These are phyloP conservation scores for Phanerochaete sordida DNA, from an alignment of 768 basidiomycete species.

Conservation along the genomic window DNA sequence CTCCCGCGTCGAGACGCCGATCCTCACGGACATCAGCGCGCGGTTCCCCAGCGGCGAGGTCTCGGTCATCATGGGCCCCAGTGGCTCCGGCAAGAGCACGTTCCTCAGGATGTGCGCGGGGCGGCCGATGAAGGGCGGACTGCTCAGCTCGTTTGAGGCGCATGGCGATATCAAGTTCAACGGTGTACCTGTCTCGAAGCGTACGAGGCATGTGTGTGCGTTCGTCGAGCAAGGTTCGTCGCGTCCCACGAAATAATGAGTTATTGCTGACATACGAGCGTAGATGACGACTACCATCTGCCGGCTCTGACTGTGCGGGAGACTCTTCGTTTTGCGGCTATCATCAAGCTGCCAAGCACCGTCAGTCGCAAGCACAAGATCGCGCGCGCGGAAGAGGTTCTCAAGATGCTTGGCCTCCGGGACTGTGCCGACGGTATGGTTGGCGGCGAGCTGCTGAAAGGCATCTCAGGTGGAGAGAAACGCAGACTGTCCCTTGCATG, in stretches of 20 bases:
- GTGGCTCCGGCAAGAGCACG: slow-evolving; percentile 14
- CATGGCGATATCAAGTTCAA: slow-evolving; percentile 9
- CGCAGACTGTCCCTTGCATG: slow-evolving; percentile 41
- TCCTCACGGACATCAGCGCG: slow-evolving; percentile 7
- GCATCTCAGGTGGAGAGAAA: slow-evolving; percentile 49
- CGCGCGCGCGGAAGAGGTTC: slow-evolving; percentile 42
- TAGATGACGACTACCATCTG: slow-evolving; percentile 13
- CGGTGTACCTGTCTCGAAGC: slow-evolving; percentile 5
- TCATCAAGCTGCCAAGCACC: slow-evolving; percentile 33
- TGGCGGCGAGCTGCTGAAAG: slow-evolving; percentile 39
- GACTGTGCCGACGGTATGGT: slow-evolving; percentile 44
- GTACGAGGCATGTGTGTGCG: slow-evolving; percentile 8
- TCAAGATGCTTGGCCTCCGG: slow-evolving; percentile 41
- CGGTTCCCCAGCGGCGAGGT: slow-evolving; percentile 11
- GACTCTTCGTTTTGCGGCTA: slow-evolving; percentile 36
- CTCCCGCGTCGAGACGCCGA: slow-evolving; percentile 6
- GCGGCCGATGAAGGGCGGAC: slow-evolving; percentile 8
- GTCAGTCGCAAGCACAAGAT: slow-evolving; percentile 31
- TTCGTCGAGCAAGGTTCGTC: slow-evolving; percentile 14
- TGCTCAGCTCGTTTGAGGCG: slow-evolving; percentile 8
- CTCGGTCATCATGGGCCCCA: slow-evolving; percentile 13
- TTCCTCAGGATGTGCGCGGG: slow-evolving; percentile 13
- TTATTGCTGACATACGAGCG: not conserved
- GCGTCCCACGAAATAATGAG: too few relatives aligned
- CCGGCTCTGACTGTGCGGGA: slow-evolving; percentile 23